These are phyloP conservation scores for Candida insectalens DNA, from an alignment of 805 yeast species.

Conservation along the genomic window DNA sequence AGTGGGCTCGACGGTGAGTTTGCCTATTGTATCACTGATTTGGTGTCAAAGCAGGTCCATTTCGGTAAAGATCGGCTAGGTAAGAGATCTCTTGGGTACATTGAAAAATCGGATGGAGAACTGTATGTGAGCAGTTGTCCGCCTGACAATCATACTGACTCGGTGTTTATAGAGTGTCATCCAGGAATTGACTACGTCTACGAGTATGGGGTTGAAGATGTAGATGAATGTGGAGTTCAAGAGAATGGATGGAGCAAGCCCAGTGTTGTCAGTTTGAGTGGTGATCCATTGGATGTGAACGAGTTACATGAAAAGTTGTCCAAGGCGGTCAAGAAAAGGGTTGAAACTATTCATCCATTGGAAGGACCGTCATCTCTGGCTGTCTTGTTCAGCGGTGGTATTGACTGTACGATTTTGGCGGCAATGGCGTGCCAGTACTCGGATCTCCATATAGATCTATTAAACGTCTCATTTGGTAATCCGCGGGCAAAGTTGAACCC, in stretches of 20 bases:
- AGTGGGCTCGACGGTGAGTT: slow-evolving; percentile 66
- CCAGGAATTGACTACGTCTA: slow-evolving; percentile 40
- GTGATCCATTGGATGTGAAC: slow-evolving; percentile 3
- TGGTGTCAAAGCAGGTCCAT: slow-evolving; percentile 30
- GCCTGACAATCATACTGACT: slow-evolving; percentile 16
- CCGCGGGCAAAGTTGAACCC: slow-evolving; percentile 61
- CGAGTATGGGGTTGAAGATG: slow-evolving; percentile 17
- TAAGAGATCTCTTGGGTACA: slow-evolving; percentile 60
- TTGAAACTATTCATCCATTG: slow-evolving; percentile 52
- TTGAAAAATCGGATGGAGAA: slow-evolving; percentile 18
- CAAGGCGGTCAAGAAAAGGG: slow-evolving; percentile 37
- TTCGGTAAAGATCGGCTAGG: slow-evolving; percentile 87
- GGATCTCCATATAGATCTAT: slow-evolving; percentile 44
- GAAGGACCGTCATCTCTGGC: slow-evolving; percentile 34
- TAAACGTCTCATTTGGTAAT: slow-evolving; percentile 90
- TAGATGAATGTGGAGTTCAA: not conserved
- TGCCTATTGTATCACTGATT: slow-evolving; percentile 53
- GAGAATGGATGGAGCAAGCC: not conserved
- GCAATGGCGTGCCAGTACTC: slow-evolving; percentile 25
- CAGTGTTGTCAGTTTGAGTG: not conserved
- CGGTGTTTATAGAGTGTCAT: slow-evolving; percentile 41
- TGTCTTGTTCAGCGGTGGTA: slow-evolving; percentile 85
- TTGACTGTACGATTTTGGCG: slow-evolving; percentile 83
- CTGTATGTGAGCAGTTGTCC: slow-evolving; percentile 39
- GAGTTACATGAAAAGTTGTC: slow-evolving; percentile 23